phyloP scores from a whole-genome alignment of 164 flowering plant species.

The Liriodendron chinense region DNA sequence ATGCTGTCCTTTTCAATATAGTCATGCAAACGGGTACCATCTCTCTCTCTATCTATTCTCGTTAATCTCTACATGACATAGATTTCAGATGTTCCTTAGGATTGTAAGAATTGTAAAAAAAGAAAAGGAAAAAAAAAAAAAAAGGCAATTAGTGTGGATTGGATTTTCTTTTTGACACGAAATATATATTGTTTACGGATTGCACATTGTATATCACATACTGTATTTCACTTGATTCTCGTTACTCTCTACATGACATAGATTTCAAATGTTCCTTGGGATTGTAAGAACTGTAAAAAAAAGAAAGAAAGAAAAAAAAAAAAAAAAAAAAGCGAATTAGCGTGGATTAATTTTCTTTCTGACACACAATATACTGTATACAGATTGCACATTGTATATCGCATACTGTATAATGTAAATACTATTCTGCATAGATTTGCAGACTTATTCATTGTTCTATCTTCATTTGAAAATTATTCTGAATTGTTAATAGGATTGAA shows the following conservation, averaged over 20 bases:
- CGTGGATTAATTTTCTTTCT: background rate
- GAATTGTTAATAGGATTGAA: too few species aligned
- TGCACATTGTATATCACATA: slow-evolving; percentile 6
- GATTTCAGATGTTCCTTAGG: background rate
- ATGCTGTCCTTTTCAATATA: slow-evolving; percentile 65
- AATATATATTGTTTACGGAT: background rate
- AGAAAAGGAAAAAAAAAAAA: background rate
- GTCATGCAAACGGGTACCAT: slow-evolving; percentile 13
- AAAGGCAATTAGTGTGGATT: background rate
- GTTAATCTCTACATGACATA: background rate
- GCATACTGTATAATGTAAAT: slow-evolving; percentile 1
- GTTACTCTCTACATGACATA: background rate
- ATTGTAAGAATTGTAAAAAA: background rate
- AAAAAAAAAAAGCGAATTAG: too few species aligned
- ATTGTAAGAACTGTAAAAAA: background rate
- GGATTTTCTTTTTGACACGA: background rate
- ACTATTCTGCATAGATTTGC: background rate
- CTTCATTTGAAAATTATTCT: background rate
- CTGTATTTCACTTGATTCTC: background rate
- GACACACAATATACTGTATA: background rate
- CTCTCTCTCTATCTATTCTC: background rate
- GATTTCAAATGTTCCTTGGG: background rate
- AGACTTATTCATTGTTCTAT: background rate
- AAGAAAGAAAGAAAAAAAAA: too few species aligned
- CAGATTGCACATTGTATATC: slow-evolving; percentile 9